These are phyloP conservation scores for Trametes hirsuta DNA, from an alignment of 1,284 basidiomycete species.

Conservation along the genomic window DNA sequence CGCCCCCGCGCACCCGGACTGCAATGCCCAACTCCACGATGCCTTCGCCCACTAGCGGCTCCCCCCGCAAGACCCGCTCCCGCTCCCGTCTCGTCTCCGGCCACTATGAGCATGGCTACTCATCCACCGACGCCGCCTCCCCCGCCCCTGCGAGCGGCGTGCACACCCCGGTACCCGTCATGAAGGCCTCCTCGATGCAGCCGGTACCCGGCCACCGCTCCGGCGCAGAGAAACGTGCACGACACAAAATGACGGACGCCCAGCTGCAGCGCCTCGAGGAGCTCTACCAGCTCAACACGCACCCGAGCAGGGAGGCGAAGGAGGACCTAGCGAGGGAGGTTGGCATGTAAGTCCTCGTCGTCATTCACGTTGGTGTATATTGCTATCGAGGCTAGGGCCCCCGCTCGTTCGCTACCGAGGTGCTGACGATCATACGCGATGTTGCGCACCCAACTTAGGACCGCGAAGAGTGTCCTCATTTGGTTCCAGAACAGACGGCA, in stretches of 20 bases:
- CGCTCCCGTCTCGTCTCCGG: constrained; percentile 5
- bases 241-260: constrained; percentile 42
- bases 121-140: neutral
- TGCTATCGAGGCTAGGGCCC: neutral
- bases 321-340: constrained; percentile 40
- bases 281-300: constrained; percentile 41
- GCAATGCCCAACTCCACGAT: neutral
- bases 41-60: neutral
- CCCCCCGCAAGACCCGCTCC: constrained; percentile 17
- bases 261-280: constrained; percentile 45
- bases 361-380: neutral
- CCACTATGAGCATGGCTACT: neutral
- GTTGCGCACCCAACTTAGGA: constrained; percentile 17
- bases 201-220: neutral
- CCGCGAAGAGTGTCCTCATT: constrained; percentile 33
- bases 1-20: neutral
- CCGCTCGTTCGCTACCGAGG: neutral
- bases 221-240: constrained; percentile 33
- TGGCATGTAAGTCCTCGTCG: constrained; percentile 41
- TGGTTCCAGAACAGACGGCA: constrained; percentile 39
- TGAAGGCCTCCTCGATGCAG: constrained; percentile 15
- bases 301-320: constrained; percentile 45
- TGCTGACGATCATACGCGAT: neutral
- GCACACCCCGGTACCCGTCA: constrained; percentile 4
- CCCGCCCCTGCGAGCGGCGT: neutral